Conservation (phyloP, 1,284 basidiomycete species). For the Ganoderma lingzhi region DNA sequence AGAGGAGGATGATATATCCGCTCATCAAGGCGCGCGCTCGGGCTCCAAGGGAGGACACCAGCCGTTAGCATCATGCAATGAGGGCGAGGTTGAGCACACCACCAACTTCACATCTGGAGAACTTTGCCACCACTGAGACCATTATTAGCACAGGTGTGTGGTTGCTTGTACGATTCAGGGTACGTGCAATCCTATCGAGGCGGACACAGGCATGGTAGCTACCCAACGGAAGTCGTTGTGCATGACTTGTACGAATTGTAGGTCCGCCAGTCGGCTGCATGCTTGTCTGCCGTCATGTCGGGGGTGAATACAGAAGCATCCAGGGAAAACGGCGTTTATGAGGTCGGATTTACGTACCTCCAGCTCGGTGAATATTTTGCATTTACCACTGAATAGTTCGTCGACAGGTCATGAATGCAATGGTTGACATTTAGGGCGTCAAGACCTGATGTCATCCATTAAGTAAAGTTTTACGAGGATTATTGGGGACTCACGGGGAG, state of each 20-base stretch:
- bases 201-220: neutral
- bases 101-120: neutral
- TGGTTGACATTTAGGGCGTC: too few relatives aligned
- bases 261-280: constrained; percentile 1
- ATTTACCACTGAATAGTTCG: too few relatives aligned
- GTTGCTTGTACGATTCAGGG: neutral
- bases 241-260: neutral
- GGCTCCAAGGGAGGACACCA: neutral
- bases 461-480: too few relatives aligned
- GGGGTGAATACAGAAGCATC: neutral
- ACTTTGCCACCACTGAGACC: neutral
- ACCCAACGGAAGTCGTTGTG: neutral
- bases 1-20: neutral
- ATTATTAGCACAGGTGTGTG: neutral
- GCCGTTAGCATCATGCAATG: neutral
- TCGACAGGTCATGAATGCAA: too few relatives aligned
- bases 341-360: neutral
- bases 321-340: neutral
- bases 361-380: neutral
- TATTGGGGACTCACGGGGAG: neutral
- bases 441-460: too few relatives aligned
- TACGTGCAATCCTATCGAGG: neutral
- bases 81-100: neutral
- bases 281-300: neutral
- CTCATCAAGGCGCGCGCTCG: neutral